Evolutionary conservation across 75 land plant species (phyloP).

Genomic region (Pinus tabuliformis): DNA sequence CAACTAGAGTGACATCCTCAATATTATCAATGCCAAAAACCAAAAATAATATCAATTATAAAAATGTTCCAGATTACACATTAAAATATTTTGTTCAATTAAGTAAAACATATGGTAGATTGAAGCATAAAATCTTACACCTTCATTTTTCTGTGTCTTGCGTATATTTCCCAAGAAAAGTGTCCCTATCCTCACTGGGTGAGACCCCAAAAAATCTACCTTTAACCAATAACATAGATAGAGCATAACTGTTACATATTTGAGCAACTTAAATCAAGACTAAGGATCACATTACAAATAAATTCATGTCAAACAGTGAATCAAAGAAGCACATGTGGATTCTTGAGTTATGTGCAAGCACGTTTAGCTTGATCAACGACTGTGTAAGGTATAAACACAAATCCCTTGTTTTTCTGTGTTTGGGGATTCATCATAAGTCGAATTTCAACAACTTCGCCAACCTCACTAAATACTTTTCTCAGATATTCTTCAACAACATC

Average conservation of each 20-base stretch:
- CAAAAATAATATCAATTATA: background rate
- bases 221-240: slow-evolving; percentile 21
- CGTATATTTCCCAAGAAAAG: slow-evolving; percentile 54
- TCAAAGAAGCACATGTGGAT: slow-evolving; percentile 1
- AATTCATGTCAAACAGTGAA: background rate
- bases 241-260: background rate
- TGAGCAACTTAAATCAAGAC: no score
- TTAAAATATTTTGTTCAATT: no score
- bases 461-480: slow-evolving; percentile 35
- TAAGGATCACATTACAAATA: background rate
- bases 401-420: slow-evolving; percentile 60
- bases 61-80: no score
- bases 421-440: slow-evolving; percentile 30
- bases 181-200: slow-evolving; percentile 57
- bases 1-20: slow-evolving; percentile 48
- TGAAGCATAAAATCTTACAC: slow-evolving; percentile 9
- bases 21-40: slow-evolving; percentile 33
- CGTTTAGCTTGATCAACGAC: slow-evolving; percentile 41
- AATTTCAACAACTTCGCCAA: slow-evolving; percentile 54
- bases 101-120: no score
- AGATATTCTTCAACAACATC: slow-evolving; percentile 62
- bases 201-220: slow-evolving; percentile 52
- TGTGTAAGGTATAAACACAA: slow-evolving; percentile 56
- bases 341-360: slow-evolving; percentile 40
- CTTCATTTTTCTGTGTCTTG: slow-evolving; percentile 51